A percentile compares a stretch with the other conserved stretches of the same genome.
Conservation (phyloP, 495 filamentous ascomycete species). For the Jackrogersella minutella region DNA sequence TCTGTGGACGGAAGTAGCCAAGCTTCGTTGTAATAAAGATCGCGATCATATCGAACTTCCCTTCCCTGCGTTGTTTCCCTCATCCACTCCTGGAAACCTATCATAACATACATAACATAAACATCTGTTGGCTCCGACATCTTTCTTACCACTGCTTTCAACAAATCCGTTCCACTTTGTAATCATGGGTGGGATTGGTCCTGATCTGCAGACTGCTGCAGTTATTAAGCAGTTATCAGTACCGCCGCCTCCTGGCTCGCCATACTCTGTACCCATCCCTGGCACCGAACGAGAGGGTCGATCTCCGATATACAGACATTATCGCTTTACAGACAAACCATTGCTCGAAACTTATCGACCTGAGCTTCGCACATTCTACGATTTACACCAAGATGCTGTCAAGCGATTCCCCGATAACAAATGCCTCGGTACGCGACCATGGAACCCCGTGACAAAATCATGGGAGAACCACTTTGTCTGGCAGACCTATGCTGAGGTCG, state of each 20-base stretch:
- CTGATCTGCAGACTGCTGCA: constrained; percentile 43
- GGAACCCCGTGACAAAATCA: constrained; percentile 75
- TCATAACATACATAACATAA: background rate
- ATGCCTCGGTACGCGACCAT: constrained; percentile 85
- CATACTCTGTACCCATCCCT: constrained; percentile 73
- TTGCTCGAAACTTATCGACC: constrained; percentile 80
- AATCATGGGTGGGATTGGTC: constrained; percentile 35
- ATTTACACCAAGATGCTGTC: constrained; percentile 77
- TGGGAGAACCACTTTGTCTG: constrained; percentile 81
- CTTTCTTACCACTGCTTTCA: background rate
- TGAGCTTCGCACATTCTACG: constrained; percentile 74
- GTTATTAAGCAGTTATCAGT: constrained; percentile 55
- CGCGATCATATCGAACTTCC: constrained; percentile 6
- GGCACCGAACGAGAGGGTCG: constrained; percentile 77
- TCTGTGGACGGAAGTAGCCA: background rate
- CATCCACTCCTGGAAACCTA: background rate
- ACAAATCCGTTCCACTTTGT: background rate
- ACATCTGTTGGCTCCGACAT: background rate
- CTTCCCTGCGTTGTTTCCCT: background rate
- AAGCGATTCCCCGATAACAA: constrained; percentile 62
- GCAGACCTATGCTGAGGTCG: constrained; percentile 83
- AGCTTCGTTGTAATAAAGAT: constrained; percentile 11
- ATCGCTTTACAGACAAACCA: constrained; percentile 72
- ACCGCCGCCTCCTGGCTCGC: constrained; percentile 66
- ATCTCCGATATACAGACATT: constrained; percentile 82